Evolutionary conservation across 352 stramenopile genomes (phyloP).

Genomic region (Globisporangium barbulae): DNA sequence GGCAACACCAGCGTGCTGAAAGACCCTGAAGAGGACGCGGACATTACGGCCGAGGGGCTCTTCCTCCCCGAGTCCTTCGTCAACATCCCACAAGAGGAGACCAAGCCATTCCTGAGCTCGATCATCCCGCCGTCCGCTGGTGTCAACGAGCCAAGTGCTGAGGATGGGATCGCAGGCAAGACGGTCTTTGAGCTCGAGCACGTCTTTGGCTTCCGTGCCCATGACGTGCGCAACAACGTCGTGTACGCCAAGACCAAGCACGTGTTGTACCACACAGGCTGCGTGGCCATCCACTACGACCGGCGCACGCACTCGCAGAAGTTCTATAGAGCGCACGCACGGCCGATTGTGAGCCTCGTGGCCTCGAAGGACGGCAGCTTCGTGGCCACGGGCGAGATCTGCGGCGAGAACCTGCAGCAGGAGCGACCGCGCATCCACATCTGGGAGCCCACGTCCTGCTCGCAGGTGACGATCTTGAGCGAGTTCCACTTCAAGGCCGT

Average conservation of each 20-base stretch:
- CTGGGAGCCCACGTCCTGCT: constrained; percentile 66
- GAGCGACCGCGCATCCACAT: constrained; percentile 69
- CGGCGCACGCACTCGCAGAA: constrained; percentile 59
- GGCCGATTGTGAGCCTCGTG: constrained; percentile 57
- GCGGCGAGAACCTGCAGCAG: constrained; percentile 40
- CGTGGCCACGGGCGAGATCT: constrained; percentile 74
- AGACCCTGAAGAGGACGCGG: constrained; percentile 50
- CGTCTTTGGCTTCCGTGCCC: constrained; percentile 53
- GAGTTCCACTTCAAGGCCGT: constrained; percentile 68
- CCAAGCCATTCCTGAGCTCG: constrained; percentile 66
- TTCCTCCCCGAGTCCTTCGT: constrained; percentile 58
- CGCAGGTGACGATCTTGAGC: constrained; percentile 42
- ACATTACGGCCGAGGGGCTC: constrained; percentile 46
- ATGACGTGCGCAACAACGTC: constrained; percentile 60
- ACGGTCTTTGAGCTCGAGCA: constrained; percentile 59
- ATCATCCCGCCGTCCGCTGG: constrained; percentile 51
- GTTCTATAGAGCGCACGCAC: constrained; percentile 58
- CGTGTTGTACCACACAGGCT: constrained; percentile 58
- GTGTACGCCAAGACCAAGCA: constrained; percentile 66
- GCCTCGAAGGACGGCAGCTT: constrained; percentile 47
- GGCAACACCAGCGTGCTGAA: constrained; percentile 32
- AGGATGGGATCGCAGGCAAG: constrained; percentile 32
- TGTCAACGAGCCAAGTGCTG: constrained; percentile 28
- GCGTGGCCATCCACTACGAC: constrained; percentile 69
- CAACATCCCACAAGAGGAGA: constrained; percentile 43